Conservation (phyloP, 108 stramenopile species). For the Mediolabrus comicus region DNA sequence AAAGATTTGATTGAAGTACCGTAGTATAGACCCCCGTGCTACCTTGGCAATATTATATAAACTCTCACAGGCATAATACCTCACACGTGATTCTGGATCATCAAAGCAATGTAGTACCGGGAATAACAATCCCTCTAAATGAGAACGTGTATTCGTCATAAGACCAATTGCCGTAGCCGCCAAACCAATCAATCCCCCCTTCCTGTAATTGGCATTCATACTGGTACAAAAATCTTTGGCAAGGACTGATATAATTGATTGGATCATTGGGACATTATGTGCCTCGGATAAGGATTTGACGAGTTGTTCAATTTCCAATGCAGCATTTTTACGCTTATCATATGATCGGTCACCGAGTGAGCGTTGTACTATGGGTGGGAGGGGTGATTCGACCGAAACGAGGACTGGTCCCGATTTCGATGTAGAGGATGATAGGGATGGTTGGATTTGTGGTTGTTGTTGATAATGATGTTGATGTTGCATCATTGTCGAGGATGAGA, state of each 20-base stretch:
- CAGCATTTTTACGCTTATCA: slow-evolving; percentile 98
- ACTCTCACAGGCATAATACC: slow-evolving; percentile 98
- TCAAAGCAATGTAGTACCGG: slow-evolving; percentile 98
- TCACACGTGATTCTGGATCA: slow-evolving; percentile 94
- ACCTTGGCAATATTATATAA: slow-evolving; percentile 99
- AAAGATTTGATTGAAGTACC: slow-evolving; percentile 94
- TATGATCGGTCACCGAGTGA: slow-evolving; percentile 96
- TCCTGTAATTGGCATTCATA: slow-evolving; percentile 97
- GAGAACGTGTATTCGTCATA: slow-evolving; percentile 64
- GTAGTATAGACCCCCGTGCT: slow-evolving; percentile 79
- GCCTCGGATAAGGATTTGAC: slow-evolving; percentile 88
- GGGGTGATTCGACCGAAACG: slow-evolving; percentile 68
- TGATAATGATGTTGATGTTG: slow-evolving; percentile 9
- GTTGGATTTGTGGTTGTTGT: slow-evolving; percentile 2
- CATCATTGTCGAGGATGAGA: slow-evolving; percentile 1
- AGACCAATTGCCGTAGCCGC: slow-evolving; percentile 96
- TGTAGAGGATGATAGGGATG: slow-evolving; percentile 6
- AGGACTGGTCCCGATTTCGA: slow-evolving; percentile 33
- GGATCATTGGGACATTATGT: slow-evolving; percentile 77
- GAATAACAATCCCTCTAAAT: slow-evolving; percentile 85
- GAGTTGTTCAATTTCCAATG: slow-evolving; percentile 94
- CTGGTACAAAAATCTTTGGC: slow-evolving; percentile 96
- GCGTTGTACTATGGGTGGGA: slow-evolving; percentile 83
- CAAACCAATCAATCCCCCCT: slow-evolving; percentile 97
- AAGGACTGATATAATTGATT: slow-evolving; percentile 81